Evolutionary conservation across 2,329 filamentous ascomycete genomes (phyloP), one percentile per base, ranked within the genome.

Genomic region (Cordyceps javanica): DNA sequence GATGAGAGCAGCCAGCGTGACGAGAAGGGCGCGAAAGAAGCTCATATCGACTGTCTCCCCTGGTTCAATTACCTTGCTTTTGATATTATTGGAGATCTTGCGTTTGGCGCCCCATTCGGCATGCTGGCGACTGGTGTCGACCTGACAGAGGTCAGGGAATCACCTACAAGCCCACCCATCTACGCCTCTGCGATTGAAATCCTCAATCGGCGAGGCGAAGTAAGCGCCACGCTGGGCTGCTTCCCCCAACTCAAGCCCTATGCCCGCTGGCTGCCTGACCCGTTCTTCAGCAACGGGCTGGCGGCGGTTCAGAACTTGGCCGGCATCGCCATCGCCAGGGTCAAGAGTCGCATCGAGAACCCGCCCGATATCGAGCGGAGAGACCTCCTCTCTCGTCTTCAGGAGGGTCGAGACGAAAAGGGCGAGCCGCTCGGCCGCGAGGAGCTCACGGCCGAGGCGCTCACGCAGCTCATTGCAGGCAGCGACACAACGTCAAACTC

Each of bases 391-490:
- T 86, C 89, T 1, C 82, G 90, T 2, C 77, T 97, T 10, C 93
- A 95, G 84, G 88, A 95, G 72, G 91, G 90, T 49, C 86, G 88
- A 58, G 90, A 96, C 69, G 87, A 90, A 60, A 87, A 83, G 25
- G 91, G 91, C 57, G 77, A 89, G 59, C 86, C 84, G 11, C 81
- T 96, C 0, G 86, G 89, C 5, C 82, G 89, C 26, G 82, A 88
- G 64, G 91, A 96, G 69, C 78, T 96, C 54, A 95, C 90, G 0
- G 91, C 91, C 36, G 92, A 96, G 74, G 91, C 91, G 0, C 76
- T 96, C 26, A 96, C 91, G 0, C 91, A 96, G 71, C 81, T 96
- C 42, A 96, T 91, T 64, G 88, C 89, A 1, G 89, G 88, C 26
- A 86, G 81, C 44, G 89, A 91, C 70, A 91, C 89, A 0, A 91